Percentiles rank a stretch among this genome's conserved stretches.
Evolutionary conservation across 345 rosid species (phyloP).

Genomic region (Brassica juncea): DNA sequence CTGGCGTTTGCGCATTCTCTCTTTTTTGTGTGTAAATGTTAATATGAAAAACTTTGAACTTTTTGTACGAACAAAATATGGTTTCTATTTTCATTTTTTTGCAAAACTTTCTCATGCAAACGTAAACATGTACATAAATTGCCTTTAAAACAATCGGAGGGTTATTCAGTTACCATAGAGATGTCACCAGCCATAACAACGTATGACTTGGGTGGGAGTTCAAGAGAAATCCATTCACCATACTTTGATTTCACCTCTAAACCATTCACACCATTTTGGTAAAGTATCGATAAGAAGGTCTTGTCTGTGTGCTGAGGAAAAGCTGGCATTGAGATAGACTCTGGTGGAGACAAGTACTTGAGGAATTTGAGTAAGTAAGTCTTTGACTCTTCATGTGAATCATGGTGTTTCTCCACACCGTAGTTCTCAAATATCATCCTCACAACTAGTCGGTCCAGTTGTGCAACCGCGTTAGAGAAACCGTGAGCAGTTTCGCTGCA

Average conservation of each 20-base stretch:
- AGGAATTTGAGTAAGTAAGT: conserved; percentile 51
- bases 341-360: conserved; percentile 46
- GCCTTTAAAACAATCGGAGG: not conserved
- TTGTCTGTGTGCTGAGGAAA: conserved; percentile 57
- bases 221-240: conserved; percentile 49
- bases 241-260: conserved; percentile 51
- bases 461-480: conserved; percentile 41
- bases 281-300: conserved; percentile 56
- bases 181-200: conserved; percentile 62
- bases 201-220: conserved; percentile 50
- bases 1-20: not conserved
- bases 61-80: not conserved
- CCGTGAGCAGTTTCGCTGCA: conserved; percentile 39
- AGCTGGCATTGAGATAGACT: conserved; percentile 38
- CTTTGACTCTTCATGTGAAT: conserved; percentile 39
- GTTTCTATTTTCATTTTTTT: not conserved
- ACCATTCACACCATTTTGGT: conserved; percentile 57
- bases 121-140: not conserved
- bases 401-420: conserved; percentile 43
- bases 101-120: not conserved
- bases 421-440: conserved; percentile 62
- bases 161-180: conserved; percentile 43
- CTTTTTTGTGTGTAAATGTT: not conserved
- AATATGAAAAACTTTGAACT: not conserved
- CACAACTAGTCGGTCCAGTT: conserved; percentile 49